A percentile compares a stretch with the other conserved stretches of the same genome.
phyloP scores from a whole-genome alignment of 768 basidiomycete genomes.

The Pisolithus albus region DNA sequence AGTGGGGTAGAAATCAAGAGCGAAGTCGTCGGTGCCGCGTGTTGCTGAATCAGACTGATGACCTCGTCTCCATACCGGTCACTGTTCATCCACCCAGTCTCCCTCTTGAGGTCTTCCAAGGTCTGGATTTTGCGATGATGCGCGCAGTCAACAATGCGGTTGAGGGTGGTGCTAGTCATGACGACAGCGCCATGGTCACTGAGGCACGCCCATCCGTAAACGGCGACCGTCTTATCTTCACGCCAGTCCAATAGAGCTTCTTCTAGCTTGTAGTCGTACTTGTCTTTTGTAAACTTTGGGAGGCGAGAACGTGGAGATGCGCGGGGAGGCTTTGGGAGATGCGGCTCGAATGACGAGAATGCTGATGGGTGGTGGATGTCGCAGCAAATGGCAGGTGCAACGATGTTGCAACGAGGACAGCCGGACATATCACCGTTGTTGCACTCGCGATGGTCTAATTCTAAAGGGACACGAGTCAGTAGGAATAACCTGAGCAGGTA shows the following conservation, averaged over 20 bases:
- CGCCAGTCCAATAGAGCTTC: no score
- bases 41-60: neutral
- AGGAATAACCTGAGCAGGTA: neutral
- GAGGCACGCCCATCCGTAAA: no score
- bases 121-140: no score
- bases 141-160: conserved; percentile 12
- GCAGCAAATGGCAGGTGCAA: conserved; percentile 15
- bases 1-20: neutral
- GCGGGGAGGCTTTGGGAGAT: neutral
- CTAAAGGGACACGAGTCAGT: conserved; percentile 1
- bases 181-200: conserved; percentile 9
- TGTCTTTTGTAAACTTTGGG: no score
- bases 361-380: conserved; percentile 14
- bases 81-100: conserved; percentile 15
- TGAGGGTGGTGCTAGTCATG: conserved; percentile 11
- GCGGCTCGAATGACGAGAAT: neutral
- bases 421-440: neutral
- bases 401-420: conserved; percentile 12
- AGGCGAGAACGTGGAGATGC: no score
- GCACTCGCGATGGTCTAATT: conserved; percentile 2
- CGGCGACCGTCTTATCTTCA: no score
- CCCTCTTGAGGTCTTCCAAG: no score
- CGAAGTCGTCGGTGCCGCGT: no score
- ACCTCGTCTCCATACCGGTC: neutral
- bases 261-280: no score